phyloP scores from a whole-genome alignment of 305 asterid species.

The Fraxinus dipetala region DNA sequence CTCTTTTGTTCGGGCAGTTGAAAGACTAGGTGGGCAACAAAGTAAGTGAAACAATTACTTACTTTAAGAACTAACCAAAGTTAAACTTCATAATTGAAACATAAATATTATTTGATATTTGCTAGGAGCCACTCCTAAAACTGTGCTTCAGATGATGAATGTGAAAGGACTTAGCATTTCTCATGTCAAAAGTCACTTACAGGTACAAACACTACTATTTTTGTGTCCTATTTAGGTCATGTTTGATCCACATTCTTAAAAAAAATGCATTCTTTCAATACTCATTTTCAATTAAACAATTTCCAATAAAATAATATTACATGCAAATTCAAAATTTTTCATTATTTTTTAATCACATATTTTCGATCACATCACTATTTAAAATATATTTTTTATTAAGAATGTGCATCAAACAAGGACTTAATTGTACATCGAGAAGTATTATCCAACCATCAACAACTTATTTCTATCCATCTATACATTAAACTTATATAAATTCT shows the following conservation, averaged over 20 bases:
- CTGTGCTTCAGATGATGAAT: slow-evolving; percentile 87
- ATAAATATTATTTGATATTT: not conserved
- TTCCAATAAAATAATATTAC: too few relatives aligned
- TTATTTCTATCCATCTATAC: too few relatives aligned
- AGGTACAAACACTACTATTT: slow-evolving; percentile 37
- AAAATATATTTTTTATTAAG: too few relatives aligned
- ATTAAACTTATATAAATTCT: too few relatives aligned
- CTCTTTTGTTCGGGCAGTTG: slow-evolving; percentile 81
- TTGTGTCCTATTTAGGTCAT: not conserved
- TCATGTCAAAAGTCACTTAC: slow-evolving; percentile 93
- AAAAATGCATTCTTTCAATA: too few relatives aligned
- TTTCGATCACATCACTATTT: too few relatives aligned
- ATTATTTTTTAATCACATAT: too few relatives aligned
- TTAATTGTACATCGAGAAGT: too few relatives aligned
- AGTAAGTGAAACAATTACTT: slow-evolving; percentile 43
- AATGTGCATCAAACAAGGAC: too few relatives aligned
- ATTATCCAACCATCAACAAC: not conserved
- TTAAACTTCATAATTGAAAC: not conserved
- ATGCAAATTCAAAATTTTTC: too few relatives aligned
- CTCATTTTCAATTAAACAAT: too few relatives aligned
- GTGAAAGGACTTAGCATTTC: slow-evolving; percentile 83
- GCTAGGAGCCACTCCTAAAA: slow-evolving; percentile 92
- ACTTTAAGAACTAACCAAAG: not conserved
- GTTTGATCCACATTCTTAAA: too few relatives aligned
- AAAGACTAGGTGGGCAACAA: slow-evolving; percentile 89